Evolutionary conservation across 2,329 filamentous ascomycete genomes (phyloP).

Genomic region (Clonostachys rosea): DNA sequence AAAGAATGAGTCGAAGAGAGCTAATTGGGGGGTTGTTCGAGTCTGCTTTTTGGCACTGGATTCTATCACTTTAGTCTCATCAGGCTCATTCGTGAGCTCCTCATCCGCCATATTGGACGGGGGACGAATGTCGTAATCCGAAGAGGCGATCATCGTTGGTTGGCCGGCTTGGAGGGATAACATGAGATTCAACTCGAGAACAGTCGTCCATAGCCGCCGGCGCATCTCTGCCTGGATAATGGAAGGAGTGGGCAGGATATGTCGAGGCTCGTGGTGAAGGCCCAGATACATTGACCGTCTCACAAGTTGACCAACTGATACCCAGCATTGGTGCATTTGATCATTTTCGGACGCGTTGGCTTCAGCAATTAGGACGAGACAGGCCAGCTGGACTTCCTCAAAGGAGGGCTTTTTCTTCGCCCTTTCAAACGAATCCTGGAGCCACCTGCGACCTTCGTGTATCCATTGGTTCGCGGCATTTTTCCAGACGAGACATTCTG

Average conservation of each 20-base stretch:
- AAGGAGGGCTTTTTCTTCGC: slow-evolving; percentile 19
- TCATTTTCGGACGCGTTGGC: slow-evolving; percentile 9
- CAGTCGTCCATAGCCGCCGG: slow-evolving; percentile 21
- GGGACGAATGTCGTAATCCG: slow-evolving; percentile 1
- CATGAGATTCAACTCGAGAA: slow-evolving; percentile 6
- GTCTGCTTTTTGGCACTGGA: neutral
- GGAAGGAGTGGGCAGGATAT: slow-evolving; percentile 13
- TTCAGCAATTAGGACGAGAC: slow-evolving; percentile 16
- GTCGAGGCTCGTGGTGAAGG: slow-evolving; percentile 22
- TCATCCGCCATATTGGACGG: neutral
- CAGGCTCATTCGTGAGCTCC: neutral
- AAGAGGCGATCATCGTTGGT: neutral
- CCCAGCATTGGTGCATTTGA: slow-evolving; percentile 16
- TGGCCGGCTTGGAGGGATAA: slow-evolving; percentile 1
- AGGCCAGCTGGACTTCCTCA: slow-evolving; percentile 18
- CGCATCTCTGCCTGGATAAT: slow-evolving; percentile 19
- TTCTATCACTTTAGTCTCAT: too few relatives aligned
- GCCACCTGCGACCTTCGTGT: slow-evolving; percentile 11
- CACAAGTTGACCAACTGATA: slow-evolving; percentile 17
- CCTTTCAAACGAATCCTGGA: slow-evolving; percentile 7
- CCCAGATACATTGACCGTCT: slow-evolving; percentile 22
- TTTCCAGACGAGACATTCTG: slow-evolving; percentile 9
- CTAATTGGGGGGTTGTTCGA: neutral
- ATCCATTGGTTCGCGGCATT: slow-evolving; percentile 11
- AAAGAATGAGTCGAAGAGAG: neutral